These are phyloP conservation scores for Suillus subluteus DNA, from an alignment of 768 basidiomycete genomes.

Conservation along the genomic window DNA sequence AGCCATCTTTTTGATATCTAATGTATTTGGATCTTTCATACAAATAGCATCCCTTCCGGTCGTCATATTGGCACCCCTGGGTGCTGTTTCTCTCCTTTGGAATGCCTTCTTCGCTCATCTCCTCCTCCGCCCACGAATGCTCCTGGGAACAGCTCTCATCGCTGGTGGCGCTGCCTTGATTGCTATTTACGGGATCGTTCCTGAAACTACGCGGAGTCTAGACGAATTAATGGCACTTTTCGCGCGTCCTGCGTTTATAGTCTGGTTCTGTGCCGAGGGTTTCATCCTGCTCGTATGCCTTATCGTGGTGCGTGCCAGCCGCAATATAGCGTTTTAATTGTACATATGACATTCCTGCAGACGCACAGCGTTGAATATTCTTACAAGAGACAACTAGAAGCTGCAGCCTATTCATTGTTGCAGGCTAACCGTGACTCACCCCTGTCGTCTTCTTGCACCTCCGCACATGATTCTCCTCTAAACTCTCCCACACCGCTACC, in stretches of 20 bases:
- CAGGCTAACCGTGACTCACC: slow-evolving; percentile 9
- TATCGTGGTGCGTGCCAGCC: slow-evolving; percentile 52
- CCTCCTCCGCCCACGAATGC: slow-evolving; percentile 80
- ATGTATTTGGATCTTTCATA: slow-evolving; percentile 84
- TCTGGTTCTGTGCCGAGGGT: slow-evolving; percentile 78
- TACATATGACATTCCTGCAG: slow-evolving; percentile 40
- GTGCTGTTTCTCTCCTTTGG: slow-evolving; percentile 91
- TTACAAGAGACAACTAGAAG: slow-evolving; percentile 43
- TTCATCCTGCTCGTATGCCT: slow-evolving; percentile 62
- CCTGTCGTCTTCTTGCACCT: slow-evolving; percentile 20
- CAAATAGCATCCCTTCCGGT: slow-evolving; percentile 94
- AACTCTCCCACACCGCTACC: slow-evolving; percentile 36
- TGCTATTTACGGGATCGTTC: slow-evolving; percentile 89
- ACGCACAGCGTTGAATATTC: slow-evolving; percentile 76
- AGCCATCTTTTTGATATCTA: slow-evolving; percentile 84
- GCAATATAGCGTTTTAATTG: neutral
- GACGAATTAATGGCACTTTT: slow-evolving; percentile 84
- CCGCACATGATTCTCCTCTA: slow-evolving; percentile 37
- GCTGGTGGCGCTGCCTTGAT: slow-evolving; percentile 89
- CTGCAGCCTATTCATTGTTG: slow-evolving; percentile 13
- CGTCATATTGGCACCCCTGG: slow-evolving; percentile 91
- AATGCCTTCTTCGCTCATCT: slow-evolving; percentile 90
- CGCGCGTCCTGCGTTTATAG: slow-evolving; percentile 73
- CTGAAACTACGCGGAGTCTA: slow-evolving; percentile 83
- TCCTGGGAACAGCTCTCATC: slow-evolving; percentile 86